phyloP scores from a whole-genome alignment of 345 rosid species.

The Noccaea bulbosa region DNA sequence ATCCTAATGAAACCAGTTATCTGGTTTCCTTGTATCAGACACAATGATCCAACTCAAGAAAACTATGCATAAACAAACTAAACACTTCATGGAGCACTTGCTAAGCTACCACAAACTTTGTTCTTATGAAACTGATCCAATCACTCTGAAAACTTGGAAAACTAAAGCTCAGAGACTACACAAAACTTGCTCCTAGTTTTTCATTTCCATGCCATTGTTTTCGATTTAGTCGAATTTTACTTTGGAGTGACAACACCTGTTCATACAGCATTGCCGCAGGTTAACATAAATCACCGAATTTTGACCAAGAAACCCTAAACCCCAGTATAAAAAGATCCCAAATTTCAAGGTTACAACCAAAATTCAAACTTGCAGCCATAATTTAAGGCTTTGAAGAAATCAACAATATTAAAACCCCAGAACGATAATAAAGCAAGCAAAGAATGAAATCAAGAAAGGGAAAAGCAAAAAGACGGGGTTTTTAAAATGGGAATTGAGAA shows the following conservation, averaged over 20 bases:
- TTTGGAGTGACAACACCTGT: not conserved
- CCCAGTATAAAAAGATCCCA: not conserved
- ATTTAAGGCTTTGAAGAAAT: not conserved
- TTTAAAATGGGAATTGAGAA: conserved; percentile 9
- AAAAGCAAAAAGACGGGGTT: not conserved
- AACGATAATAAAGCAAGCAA: not conserved
- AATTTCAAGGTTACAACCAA: not conserved
- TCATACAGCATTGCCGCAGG: not conserved
- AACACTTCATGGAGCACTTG: not conserved
- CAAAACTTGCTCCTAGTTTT: not conserved
- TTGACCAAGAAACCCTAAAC: not conserved
- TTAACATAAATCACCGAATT: conserved; percentile 2
- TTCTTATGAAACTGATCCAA: not conserved
- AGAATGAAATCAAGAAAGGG: conserved; percentile 15
- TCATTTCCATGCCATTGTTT: not conserved
- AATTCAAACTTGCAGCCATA: not conserved
- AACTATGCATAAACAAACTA: not conserved
- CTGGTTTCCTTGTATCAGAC: conserved; percentile 3
- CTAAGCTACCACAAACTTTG: not conserved
- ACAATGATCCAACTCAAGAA: not conserved
- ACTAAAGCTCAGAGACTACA: conserved; percentile 27
- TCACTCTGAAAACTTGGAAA: not conserved
- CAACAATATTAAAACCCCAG: not conserved
- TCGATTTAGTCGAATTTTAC: not conserved
- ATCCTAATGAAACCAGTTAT: not conserved